Evolutionary conservation across 371 early-diverging fungal genomes (phyloP), one percentile per base, ranked within the genome.

Genomic region (Mucor plumbeus): DNA sequence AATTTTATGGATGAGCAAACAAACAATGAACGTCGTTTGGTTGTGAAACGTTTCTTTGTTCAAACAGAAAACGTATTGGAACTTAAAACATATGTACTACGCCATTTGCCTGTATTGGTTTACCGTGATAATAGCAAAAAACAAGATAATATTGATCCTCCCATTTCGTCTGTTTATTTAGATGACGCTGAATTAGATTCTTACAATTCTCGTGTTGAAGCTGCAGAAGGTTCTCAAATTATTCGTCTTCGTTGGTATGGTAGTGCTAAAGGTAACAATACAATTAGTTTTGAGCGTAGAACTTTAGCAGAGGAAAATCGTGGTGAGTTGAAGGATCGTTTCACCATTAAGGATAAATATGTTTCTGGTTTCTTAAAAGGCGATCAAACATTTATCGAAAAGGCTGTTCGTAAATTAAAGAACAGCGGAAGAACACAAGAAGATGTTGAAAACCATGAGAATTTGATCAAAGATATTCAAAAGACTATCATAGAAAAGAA

Each of bases 281-380:
- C 72, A 57, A 95, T 99, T 55, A 97, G 95, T 75, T 88, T 99
- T 55, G 99, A 99, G 84, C 91, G 98, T 61, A 99, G 99, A 84
- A 97, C 95, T 2, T 95, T 99, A 75, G 93, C 91, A 55, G 99
- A 99, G 78, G 97, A 97, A 69, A 97, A 95, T 92, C 95, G 95
- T 34, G 97, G 98, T 36, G 98, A 98, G 70, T 91, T 97, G 53
- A 99, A 99, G 69, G 90, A 91, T 50, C 91, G 99, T 41, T 99
- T 99, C 78, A 87, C 90, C 11, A 89, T 99, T 70, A 96, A 97
- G 81, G 98, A 98, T 74, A 94, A 95, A 72, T 87, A 95, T 68
- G 95, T 99, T 35, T 90, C 92, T 70, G 92, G 83, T 40, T 99
- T 90, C 80, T 71, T 98, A 26, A 64, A 80, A 6, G 99, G 99